phyloP scores from a whole-genome alignment of 2,329 filamentous ascomycete genomes.

The Metarhizium humberi region DNA sequence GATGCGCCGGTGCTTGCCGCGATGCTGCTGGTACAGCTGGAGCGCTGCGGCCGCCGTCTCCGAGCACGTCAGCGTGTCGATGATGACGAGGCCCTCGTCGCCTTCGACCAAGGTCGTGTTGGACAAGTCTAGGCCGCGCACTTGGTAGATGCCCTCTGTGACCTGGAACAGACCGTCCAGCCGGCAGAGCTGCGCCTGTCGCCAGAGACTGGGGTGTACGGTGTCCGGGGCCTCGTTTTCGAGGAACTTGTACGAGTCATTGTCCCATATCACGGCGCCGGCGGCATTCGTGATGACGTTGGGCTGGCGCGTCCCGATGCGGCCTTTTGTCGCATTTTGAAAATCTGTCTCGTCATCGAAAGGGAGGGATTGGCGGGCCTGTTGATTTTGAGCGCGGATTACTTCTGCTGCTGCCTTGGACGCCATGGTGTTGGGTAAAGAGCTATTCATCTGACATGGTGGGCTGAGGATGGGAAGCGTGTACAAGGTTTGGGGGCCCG shows the following conservation, averaged over 20 bases:
- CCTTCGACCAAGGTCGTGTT: constrained; percentile 26
- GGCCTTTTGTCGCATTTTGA: neutral
- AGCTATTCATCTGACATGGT: neutral
- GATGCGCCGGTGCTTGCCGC: constrained; percentile 13
- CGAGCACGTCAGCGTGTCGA: constrained; percentile 26
- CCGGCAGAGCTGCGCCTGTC: constrained; percentile 3
- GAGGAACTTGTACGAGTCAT: constrained; percentile 15
- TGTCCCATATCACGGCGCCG: constrained; percentile 10
- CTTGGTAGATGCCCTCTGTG: constrained; percentile 26
- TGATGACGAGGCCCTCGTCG: constrained; percentile 25
- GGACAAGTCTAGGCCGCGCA: constrained; percentile 29
- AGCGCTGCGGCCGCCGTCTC: constrained; percentile 25
- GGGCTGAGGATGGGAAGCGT: neutral
- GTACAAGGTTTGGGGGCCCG: no score
- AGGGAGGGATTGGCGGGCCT: neutral
- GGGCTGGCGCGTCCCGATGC: neutral
- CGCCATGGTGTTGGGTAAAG: neutral
- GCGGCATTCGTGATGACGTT: neutral
- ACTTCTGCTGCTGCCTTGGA: neutral
- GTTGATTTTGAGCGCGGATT: neutral
- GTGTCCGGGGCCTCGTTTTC: constrained; percentile 1
- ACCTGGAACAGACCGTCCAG: constrained; percentile 21
- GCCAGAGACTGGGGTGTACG: constrained; percentile 7
- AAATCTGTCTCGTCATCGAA: neutral
- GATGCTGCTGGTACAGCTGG: constrained; percentile 21